Percentiles rank a stretch among this genome's conserved stretches.
These are phyloP conservation scores for Henckelia pumila DNA, from an alignment of 257 asterid genomes.

Conservation along the genomic window DNA sequence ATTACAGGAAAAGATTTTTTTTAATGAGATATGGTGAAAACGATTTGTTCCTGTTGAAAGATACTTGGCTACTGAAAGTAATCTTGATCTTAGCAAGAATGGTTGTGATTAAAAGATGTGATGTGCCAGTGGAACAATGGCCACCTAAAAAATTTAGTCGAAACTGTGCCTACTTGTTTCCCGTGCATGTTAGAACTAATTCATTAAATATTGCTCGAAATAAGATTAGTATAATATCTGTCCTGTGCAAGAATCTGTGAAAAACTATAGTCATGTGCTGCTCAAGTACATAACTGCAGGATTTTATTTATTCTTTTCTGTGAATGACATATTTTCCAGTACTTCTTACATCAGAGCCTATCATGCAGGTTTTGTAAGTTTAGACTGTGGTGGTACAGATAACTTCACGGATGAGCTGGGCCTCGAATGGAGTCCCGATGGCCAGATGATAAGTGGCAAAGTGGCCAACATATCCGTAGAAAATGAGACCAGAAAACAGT, in stretches of 20 bases:
- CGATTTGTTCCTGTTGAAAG: slow-evolving; percentile 6
- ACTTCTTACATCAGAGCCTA: slow-evolving; percentile 14
- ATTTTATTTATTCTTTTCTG: not conserved
- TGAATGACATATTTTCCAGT: slow-evolving; percentile 1
- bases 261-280: no score
- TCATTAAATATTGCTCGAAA: not conserved
- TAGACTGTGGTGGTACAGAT: slow-evolving; percentile 83
- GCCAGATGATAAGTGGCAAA: slow-evolving; percentile 51
- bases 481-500: slow-evolving; percentile 70
- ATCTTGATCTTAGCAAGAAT: slow-evolving; percentile 12
- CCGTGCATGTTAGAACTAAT: slow-evolving; percentile 4
- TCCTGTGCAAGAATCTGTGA: not conserved
- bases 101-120: no score
- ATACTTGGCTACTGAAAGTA: not conserved
- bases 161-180: not conserved
- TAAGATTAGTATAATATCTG: not conserved
- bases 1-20: not conserved
- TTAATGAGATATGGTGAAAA: not conserved
- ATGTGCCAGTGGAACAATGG: no score
- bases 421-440: slow-evolving; percentile 72
- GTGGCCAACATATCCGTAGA: slow-evolving; percentile 53
- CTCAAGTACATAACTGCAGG: not conserved
- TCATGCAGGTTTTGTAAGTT: slow-evolving; percentile 80
- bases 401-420: slow-evolving; percentile 74
- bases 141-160: no score